Evolutionary conservation across 2,329 filamentous ascomycete species (phyloP).

Genomic region (Nemania sp.): DNA sequence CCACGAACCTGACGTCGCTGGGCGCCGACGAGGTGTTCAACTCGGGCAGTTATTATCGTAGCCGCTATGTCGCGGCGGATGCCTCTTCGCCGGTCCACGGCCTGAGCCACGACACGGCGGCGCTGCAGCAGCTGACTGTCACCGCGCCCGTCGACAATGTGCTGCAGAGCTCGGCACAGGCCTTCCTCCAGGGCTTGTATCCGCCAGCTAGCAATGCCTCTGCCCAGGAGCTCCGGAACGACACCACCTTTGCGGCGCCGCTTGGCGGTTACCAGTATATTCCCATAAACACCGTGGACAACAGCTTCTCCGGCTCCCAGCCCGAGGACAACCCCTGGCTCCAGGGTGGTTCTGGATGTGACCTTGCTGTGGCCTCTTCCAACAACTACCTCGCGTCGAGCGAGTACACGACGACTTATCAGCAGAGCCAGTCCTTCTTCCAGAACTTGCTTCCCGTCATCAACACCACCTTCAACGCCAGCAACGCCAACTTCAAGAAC

Average conservation of each 20-base stretch:
- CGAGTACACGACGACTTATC: conserved; percentile 49
- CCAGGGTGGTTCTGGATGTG: conserved; percentile 60
- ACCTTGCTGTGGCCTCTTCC: conserved; percentile 57
- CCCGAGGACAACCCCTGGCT: conserved; percentile 62
- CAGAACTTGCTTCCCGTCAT: conserved; percentile 56
- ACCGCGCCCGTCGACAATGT: conserved; percentile 75
- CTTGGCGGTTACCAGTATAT: conserved; percentile 84
- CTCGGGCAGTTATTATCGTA: conserved; percentile 75
- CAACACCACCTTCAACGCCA: conserved; percentile 53
- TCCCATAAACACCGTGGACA: conserved; percentile 65
- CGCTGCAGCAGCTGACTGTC: conserved; percentile 70
- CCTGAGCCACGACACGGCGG: conserved; percentile 68
- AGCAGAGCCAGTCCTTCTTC: conserved; percentile 64
- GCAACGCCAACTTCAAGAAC: conserved; percentile 58
- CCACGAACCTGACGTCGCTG: conserved; percentile 74
- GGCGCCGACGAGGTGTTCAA: conserved; percentile 76
- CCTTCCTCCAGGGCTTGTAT: conserved; percentile 85
- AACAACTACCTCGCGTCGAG: conserved; percentile 56
- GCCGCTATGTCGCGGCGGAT: conserved; percentile 69
- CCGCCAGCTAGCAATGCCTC: conserved; percentile 67
- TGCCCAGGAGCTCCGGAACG: conserved; percentile 70
- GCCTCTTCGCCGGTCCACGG: conserved; percentile 64
- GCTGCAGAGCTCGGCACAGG: conserved; percentile 76
- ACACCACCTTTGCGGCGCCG: conserved; percentile 66
- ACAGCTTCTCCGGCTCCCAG: conserved; percentile 57